These are phyloP conservation scores for Monosporozyma aquatica DNA, from an alignment of 805 yeast species.

Conservation along the genomic window DNA sequence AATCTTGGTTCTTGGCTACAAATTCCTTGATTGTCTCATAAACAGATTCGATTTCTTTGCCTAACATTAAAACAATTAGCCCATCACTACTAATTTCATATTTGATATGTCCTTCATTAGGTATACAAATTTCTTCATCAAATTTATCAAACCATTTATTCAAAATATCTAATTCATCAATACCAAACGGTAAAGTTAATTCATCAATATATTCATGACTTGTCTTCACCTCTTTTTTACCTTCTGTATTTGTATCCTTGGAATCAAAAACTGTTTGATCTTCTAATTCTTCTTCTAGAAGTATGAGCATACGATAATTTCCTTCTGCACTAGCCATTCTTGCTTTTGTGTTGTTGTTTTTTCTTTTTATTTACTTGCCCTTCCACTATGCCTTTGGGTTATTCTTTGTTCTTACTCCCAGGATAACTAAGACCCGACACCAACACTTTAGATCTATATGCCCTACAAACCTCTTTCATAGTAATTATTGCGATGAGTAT, in stretches of 20 bases:
- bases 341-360: conserved; percentile 9
- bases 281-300: conserved; percentile 24
- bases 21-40: conserved; percentile 23
- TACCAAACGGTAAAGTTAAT: conserved; percentile 22
- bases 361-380: too few species aligned
- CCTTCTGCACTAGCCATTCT: conserved; percentile 7
- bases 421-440: too few species aligned
- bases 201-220: conserved; percentile 30
- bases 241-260: conserved; percentile 1
- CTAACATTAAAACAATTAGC: conserved; percentile 26
- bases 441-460: too few species aligned
- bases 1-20: conserved; percentile 14
- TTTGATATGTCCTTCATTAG: conserved; percentile 32
- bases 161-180: conserved; percentile 26
- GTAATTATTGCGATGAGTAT: neutral
- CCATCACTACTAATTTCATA: conserved; percentile 33
- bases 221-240: conserved; percentile 13
- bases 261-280: conserved; percentile 7
- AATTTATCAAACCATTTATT: conserved; percentile 31
- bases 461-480: too few species aligned
- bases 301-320: conserved; percentile 24
- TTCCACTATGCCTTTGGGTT: too few species aligned
- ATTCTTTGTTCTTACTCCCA: too few species aligned
- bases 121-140: conserved; percentile 31
- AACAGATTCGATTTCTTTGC: conserved; percentile 21